phyloP scores from a whole-genome alignment of 2,329 filamentous ascomycete genomes.

The Exophiala phaeomuriformis region DNA sequence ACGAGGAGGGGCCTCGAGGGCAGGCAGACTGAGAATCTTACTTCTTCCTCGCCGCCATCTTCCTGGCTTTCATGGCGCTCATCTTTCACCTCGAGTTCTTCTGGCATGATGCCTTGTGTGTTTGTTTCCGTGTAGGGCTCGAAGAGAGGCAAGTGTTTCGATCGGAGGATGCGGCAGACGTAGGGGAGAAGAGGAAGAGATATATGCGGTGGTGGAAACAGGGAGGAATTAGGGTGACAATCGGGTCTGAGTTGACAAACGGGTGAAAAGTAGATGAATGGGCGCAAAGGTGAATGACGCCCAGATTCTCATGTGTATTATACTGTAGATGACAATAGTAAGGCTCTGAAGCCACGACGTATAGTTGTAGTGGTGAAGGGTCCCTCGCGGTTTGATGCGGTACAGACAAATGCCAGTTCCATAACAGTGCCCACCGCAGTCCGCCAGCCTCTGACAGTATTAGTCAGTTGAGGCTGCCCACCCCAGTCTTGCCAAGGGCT shows the following conservation, averaged over 20 bases:
- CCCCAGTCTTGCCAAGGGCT: too few relatives aligned
- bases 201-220: not conserved
- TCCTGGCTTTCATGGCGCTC: conserved; percentile 36
- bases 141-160: not conserved
- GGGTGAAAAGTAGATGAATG: not conserved
- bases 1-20: not conserved
- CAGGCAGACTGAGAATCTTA: conserved; percentile 25
- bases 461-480: too few relatives aligned
- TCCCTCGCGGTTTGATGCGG: too few relatives aligned
- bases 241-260: not conserved
- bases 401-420: not conserved
- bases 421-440: not conserved
- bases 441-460: too few relatives aligned
- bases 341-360: not conserved
- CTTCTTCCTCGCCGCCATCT: conserved; percentile 41
- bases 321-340: not conserved
- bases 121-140: not conserved
- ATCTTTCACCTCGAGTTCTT: conserved; percentile 34
- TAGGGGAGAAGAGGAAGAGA: not conserved
- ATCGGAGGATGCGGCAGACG: not conserved
- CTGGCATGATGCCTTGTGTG: conserved; percentile 24
- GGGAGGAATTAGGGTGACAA: not conserved
- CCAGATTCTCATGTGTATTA: too few relatives aligned
- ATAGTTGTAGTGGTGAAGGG: too few relatives aligned
- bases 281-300: not conserved